These are phyloP conservation scores for Ilyonectria robusta DNA, from an alignment of 2,329 filamentous ascomycete species.

Conservation along the genomic window DNA sequence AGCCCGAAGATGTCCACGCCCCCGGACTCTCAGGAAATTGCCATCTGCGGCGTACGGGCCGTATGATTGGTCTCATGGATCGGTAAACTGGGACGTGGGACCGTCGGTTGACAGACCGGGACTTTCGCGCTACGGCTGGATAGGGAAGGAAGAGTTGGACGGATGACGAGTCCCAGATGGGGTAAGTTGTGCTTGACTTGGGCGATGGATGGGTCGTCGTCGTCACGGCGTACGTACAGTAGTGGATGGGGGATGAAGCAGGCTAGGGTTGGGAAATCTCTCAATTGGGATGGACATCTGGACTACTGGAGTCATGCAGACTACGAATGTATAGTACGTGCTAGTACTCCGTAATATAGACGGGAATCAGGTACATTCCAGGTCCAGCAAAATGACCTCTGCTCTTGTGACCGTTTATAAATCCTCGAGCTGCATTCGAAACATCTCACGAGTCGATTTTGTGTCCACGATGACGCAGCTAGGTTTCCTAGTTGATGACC, in stretches of 20 bases:
- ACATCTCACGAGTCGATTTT: not conserved
- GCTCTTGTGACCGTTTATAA: not conserved
- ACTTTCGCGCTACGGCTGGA: constrained; percentile 10
- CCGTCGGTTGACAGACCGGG: not conserved
- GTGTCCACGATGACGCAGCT: not conserved
- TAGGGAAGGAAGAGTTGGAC: constrained; percentile 14
- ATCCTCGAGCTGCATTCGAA: not conserved
- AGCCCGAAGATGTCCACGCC: not conserved
- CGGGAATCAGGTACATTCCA: not conserved
- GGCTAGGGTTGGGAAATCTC: not conserved
- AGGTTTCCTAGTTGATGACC: not conserved
- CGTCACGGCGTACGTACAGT: not conserved
- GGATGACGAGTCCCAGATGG: constrained; percentile 3
- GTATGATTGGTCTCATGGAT: constrained; percentile 2
- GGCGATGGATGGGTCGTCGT: not conserved
- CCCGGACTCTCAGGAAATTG: constrained; percentile 12
- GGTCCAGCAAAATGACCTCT: not conserved
- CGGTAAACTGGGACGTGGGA: not conserved
- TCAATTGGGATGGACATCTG: not conserved
- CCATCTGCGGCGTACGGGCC: not conserved
- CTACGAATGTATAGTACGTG: not conserved
- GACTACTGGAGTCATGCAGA: not conserved
- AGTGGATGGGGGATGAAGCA: not conserved
- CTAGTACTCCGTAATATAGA: not conserved
- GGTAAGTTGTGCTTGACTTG: not conserved